These are phyloP conservation scores for Fomitiporia mediterranea DNA, from an alignment of 1,284 basidiomycete species.

Conservation along the genomic window DNA sequence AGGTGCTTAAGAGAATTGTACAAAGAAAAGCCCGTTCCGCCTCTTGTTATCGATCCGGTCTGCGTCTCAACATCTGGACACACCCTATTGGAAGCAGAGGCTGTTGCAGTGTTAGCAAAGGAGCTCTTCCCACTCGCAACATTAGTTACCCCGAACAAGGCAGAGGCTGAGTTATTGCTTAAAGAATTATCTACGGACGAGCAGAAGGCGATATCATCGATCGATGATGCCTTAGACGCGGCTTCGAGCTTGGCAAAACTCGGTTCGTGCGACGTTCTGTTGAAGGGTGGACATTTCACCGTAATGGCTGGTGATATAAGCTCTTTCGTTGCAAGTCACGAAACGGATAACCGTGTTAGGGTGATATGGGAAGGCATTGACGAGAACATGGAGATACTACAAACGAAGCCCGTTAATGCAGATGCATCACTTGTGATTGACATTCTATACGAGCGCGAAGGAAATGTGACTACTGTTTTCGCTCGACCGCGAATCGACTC, in stretches of 20 bases:
- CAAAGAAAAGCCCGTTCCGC: slow-evolving; percentile 33
- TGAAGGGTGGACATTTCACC: slow-evolving; percentile 86
- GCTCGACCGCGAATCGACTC: slow-evolving; percentile 65
- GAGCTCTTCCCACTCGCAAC: slow-evolving; percentile 71
- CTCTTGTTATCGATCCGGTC: slow-evolving; percentile 83
- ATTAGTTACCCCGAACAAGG: slow-evolving; percentile 85
- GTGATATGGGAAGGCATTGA: slow-evolving; percentile 35
- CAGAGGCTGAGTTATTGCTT: slow-evolving; percentile 75
- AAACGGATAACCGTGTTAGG: slow-evolving; percentile 34
- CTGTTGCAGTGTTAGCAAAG: slow-evolving; percentile 54
- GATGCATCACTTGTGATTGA: slow-evolving; percentile 63
- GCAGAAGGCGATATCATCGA: slow-evolving; percentile 34
- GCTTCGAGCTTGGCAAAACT: slow-evolving; percentile 48
- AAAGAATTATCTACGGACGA: slow-evolving; percentile 16
- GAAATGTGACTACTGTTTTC: slow-evolving; percentile 46
- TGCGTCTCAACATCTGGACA: slow-evolving; percentile 93
- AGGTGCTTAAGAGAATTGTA: slow-evolving; percentile 41
- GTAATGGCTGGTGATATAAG: slow-evolving; percentile 44
- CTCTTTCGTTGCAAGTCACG: slow-evolving; percentile 26
- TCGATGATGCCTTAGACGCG: slow-evolving; percentile 64
- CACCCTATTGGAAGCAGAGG: slow-evolving; percentile 65
- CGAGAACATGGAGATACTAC: slow-evolving; percentile 62
- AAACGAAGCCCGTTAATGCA: slow-evolving; percentile 22
- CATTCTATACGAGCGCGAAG: slow-evolving; percentile 49
- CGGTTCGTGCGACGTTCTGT: slow-evolving; percentile 59